These are phyloP conservation scores for Chaetomiaceae sp. DNA, from an alignment of 2,329 filamentous ascomycete species.

Conservation along the genomic window DNA sequence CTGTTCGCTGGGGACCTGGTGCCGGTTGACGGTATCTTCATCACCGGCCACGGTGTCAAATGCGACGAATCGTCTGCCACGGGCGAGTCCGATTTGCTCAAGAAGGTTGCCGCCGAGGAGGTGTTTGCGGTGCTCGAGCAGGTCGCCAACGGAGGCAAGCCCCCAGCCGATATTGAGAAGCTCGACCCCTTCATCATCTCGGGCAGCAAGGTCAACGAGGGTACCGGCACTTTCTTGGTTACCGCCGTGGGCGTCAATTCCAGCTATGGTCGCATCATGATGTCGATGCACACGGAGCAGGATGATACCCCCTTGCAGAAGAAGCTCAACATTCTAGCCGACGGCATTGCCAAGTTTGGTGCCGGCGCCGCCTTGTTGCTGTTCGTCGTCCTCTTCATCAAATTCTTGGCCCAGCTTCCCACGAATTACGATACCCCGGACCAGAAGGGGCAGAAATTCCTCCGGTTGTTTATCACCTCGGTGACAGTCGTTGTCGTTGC, in stretches of 20 bases:
- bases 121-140: slow-evolving; percentile 53
- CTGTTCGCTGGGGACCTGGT: slow-evolving; percentile 66
- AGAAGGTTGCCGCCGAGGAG: slow-evolving; percentile 58
- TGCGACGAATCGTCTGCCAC: slow-evolving; percentile 72
- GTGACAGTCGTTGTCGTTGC: slow-evolving; percentile 67
- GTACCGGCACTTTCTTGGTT: slow-evolving; percentile 50
- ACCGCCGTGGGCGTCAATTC: slow-evolving; percentile 53
- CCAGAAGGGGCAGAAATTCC: slow-evolving; percentile 56
- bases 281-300: slow-evolving; percentile 49
- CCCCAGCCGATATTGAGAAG: slow-evolving; percentile 34
- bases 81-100: slow-evolving; percentile 68
- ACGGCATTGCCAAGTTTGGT: slow-evolving; percentile 46
- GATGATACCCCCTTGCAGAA: slow-evolving; percentile 52
- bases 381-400: slow-evolving; percentile 76
- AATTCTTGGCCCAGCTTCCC: slow-evolving; percentile 63
- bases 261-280: slow-evolving; percentile 52
- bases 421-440: slow-evolving; percentile 43
- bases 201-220: slow-evolving; percentile 52
- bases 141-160: slow-evolving; percentile 42
- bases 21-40: slow-evolving; percentile 64
- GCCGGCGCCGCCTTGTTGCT: slow-evolving; percentile 67
- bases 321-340: slow-evolving; percentile 26
- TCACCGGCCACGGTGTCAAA: slow-evolving; percentile 49
- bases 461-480: slow-evolving; percentile 59
- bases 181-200: slow-evolving; percentile 62